Evolutionary conservation across 2,329 filamentous ascomycete species (phyloP), one percentile per base, ranked within the genome.

Genomic region (Colletotrichum zoysiae): DNA sequence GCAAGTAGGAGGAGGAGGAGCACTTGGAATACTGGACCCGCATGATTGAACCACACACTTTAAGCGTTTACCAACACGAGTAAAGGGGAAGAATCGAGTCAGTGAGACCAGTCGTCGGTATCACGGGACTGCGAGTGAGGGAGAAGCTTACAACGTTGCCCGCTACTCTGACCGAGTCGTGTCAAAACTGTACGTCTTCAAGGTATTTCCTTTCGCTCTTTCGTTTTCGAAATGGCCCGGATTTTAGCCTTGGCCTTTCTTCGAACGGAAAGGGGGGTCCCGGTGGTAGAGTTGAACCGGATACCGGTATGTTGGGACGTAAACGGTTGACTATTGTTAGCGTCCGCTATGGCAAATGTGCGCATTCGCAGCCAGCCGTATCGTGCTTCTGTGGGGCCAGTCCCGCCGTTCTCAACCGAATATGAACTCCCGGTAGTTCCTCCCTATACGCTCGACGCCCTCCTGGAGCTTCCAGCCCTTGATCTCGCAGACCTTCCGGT

Each of bases 361-460:
- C 14, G 20, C 1, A 38, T 14, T 44, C 5, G 20, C 38, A 59
- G 1, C 51, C 18, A 38, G 6, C 40, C 23, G 20, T 33, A 5
- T 30, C 33, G 16, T 33, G 20, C 9, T 26, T 18, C 23, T n/a
- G 5, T 9, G 26, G 18, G 26, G 12, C 23, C 26, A 16, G 18
- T 30, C 48, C 38, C 69, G 82, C 11, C 20, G 9, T 56, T 18
- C 42, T 77, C 74, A 80, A 4, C 93, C 94, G 79, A 92, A 92
- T 11, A 93, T 86, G 80, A 97, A 98, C 5, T 86, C 84, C 65
- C 86, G 87, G 88, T 94, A 98, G 78, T 98, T 99, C 33, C 82
- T 83, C 0, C 88, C 90, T 70, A 98, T 84, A 67, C 81, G 87
- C 76, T 81, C 83, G 2, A 94, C 87, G 0, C 95, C 95, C 5